Evolutionary conservation across 2,329 filamentous ascomycete genomes (phyloP).

Genomic region (Stenocarpella maydis): DNA sequence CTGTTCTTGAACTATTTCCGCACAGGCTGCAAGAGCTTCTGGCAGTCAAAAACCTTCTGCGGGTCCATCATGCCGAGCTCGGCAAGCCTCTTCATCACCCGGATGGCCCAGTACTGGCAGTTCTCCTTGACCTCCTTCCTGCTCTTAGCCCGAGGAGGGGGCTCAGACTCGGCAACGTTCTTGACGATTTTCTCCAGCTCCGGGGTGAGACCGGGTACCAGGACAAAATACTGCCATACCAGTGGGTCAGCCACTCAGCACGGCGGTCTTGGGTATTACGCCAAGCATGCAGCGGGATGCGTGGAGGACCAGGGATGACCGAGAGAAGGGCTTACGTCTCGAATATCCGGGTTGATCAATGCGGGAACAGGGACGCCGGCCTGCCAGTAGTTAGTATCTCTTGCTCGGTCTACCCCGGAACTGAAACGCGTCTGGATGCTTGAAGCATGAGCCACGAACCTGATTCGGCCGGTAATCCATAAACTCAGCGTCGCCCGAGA

Average conservation of each 20-base stretch:
- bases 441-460: background rate
- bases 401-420: background rate
- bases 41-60: slow-evolving; percentile 8
- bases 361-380: background rate
- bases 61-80: background rate
- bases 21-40: background rate
- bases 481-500: slow-evolving; percentile 7
- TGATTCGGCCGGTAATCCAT: slow-evolving; percentile 7
- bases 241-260: background rate
- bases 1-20: background rate
- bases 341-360: background rate
- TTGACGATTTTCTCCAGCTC: background rate
- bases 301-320: too few relatives aligned
- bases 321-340: background rate
- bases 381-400: background rate
- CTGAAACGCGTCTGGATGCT: fast-evolving
- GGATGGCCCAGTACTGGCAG: slow-evolving; percentile 4
- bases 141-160: background rate
- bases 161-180: background rate
- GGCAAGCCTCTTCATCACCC: slow-evolving; percentile 6
- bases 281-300: background rate
- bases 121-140: background rate
- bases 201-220: background rate
- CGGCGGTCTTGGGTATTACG: too few relatives aligned
- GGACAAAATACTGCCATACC: background rate